Conservation (phyloP, 192 early-diverging fungal species). For the Coemansia sp. region DNA sequence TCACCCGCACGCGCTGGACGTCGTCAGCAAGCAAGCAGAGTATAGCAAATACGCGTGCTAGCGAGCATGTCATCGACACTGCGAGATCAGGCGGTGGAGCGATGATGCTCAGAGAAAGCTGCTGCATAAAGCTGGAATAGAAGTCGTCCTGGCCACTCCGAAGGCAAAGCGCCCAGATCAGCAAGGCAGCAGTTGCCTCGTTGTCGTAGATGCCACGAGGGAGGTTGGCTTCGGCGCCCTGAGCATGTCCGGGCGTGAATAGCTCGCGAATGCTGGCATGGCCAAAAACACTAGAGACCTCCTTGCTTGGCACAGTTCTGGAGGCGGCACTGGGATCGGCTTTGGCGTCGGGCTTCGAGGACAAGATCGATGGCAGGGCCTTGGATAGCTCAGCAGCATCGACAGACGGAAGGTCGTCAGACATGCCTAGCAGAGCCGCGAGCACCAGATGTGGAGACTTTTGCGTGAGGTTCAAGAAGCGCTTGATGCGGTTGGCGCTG, state of each 20-base stretch:
- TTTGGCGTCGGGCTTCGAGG: background rate
- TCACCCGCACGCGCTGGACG: conserved; percentile 38
- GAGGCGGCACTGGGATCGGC: background rate
- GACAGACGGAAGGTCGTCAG: conserved; percentile 1
- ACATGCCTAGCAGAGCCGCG: conserved; percentile 17
- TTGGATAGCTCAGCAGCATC: conserved; percentile 15
- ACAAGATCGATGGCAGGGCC: background rate
- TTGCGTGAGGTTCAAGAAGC: conserved; percentile 19
- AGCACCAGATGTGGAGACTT: conserved; percentile 19
- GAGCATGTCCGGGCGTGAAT: background rate
- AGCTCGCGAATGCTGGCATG: background rate
- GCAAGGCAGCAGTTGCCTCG: conserved; percentile 24
- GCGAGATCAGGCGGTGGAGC: conserved; percentile 12
- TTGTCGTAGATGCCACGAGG: conserved; percentile 20
- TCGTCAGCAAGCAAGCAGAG: conserved; percentile 39
- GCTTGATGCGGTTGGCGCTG: conserved; percentile 23
- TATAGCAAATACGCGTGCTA: conserved; percentile 44
- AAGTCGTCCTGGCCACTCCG: conserved; percentile 29
- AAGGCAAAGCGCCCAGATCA: conserved; percentile 39
- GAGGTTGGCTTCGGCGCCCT: background rate
- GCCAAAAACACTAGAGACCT: background rate
- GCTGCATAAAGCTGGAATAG: conserved; percentile 30
- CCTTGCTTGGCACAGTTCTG: background rate
- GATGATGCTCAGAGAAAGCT: conserved; percentile 32
- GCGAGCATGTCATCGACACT: conserved; percentile 30